Evolutionary conservation across 306 rosid species (phyloP), one percentile per base, ranked within the genome.

Genomic region (Luffa acutangula): DNA sequence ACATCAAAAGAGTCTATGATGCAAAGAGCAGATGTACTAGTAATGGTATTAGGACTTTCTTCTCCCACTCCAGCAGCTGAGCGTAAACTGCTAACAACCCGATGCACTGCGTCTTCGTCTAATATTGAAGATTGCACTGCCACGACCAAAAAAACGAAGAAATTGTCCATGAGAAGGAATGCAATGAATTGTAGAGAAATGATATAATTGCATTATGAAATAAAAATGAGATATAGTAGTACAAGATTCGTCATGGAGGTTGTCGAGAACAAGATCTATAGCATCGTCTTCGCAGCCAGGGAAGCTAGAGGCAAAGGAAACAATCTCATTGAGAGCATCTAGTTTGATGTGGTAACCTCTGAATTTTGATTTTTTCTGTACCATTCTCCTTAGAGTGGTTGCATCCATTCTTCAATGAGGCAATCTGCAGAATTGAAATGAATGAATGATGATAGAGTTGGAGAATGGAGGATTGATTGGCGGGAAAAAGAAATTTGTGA

Each of bases 251-350:
- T 75, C 75, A 53, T 85, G 87, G 43, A 92, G 89, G 41, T 81
- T 77, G 59, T 87, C 89, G 73, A 92, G 97, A 53, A 95, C 83
- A 79, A 92, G 72, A 21, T 90, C 91, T 74, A 89, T 78, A 74
- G 95, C 92, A 37, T 85, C 91, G 42, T 88, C 92, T 63, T 88
- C 86, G 52, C 80, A 49, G 58, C 82, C 87, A 34, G 62, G 53
- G 82, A 83, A 92, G 11, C 86, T 88, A 53, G 89, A 53, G 36
- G 83, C 92, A 81, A 91, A 95, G 69, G 91, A 85, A 77, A 91
- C 88, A 82, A 95, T 90, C 84, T 92, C 92, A 33, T 90, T 86
- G 17, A 92, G 89, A 15, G 96, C 97, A 7, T 90, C 98, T 11
- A 74, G 70, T 78, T 91, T 89, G 80, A 95, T 87, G 31, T 79